Evolutionary conservation across 2,329 filamentous ascomycete species (phyloP).

Genomic region (Botrytis deweyae): DNA sequence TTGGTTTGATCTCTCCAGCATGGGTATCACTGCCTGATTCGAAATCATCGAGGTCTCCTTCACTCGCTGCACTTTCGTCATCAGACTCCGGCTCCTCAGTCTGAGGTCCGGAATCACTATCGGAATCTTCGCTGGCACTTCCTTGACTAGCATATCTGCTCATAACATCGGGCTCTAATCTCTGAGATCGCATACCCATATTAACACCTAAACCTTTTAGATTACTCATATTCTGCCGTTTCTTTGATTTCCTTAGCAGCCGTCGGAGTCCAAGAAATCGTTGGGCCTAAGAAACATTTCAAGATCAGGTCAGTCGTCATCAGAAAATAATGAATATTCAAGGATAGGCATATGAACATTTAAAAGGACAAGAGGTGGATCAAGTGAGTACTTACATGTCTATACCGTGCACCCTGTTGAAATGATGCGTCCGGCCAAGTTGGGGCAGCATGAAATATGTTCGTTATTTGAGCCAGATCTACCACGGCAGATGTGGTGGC

Average conservation of each 20-base stretch:
- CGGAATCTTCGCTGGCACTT: conserved; percentile 47
- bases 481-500: conserved; percentile 40
- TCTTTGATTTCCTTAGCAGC: conserved; percentile 58
- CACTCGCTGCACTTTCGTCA: conserved; percentile 45
- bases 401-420: conserved; percentile 49
- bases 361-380: too few relatives aligned
- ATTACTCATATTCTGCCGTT: conserved; percentile 37
- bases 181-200: conserved; percentile 74
- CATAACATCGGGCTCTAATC: conserved; percentile 49
- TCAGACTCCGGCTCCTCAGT: conserved; percentile 36
- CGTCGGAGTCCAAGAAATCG: conserved; percentile 59
- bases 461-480: conserved; percentile 46
- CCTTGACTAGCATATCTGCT: conserved; percentile 44
- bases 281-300: conserved; percentile 19
- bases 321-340: background rate
- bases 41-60: conserved; percentile 44
- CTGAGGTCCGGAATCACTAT: conserved; percentile 41
- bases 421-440: conserved; percentile 55
- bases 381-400: conserved; percentile 30
- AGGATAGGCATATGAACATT: too few relatives aligned
- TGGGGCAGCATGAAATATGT: conserved; percentile 43
- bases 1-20: conserved; percentile 20
- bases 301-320: background rate
- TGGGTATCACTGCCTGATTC: conserved; percentile 36
- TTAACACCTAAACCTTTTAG: conserved; percentile 58